A percentile compares a stretch with the other conserved stretches of the same genome.
These are phyloP conservation scores for Lipomyces oligophaga DNA, from an alignment of 805 yeast species.

Conservation along the genomic window DNA sequence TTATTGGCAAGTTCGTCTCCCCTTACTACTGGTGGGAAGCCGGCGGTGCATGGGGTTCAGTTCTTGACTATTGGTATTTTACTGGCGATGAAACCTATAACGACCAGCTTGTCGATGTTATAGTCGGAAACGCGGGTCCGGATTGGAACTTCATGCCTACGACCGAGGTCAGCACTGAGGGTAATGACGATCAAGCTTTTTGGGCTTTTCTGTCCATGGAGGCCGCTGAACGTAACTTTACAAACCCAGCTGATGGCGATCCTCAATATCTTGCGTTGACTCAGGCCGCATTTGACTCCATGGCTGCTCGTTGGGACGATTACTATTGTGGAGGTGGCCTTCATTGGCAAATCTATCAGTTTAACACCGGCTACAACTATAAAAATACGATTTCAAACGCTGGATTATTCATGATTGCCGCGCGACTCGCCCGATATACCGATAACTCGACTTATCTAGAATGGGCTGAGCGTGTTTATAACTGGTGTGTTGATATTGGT, in stretches of 20 bases:
- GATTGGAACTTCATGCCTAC: conserved; percentile 77
- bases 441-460: conserved; percentile 65
- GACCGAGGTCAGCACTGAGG: conserved; percentile 88
- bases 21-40: conserved; percentile 99
- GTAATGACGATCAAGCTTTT: conserved; percentile 96
- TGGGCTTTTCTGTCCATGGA: conserved; percentile 94
- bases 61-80: conserved; percentile 72
- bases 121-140: conserved; percentile 69
- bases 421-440: conserved; percentile 79
- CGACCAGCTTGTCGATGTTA: conserved; percentile 53
- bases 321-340: conserved; percentile 78
- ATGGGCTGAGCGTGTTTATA: conserved; percentile 67
- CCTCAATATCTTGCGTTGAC: conserved; percentile 81
- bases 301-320: conserved; percentile 85
- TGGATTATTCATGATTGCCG: conserved; percentile 72
- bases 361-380: conserved; percentile 93
- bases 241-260: conserved; percentile 56
- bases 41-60: conserved; percentile 77
- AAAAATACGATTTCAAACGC: conserved; percentile 86
- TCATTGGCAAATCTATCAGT: conserved; percentile 92
- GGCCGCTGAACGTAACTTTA: conserved; percentile 85
- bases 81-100: conserved; percentile 69
- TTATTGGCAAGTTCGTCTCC: conserved; percentile 77
- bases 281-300: conserved; percentile 86
- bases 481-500: conserved; percentile 58